These are phyloP conservation scores for Viridothelium virens DNA, from an alignment of 495 filamentous ascomycete species.

Conservation along the genomic window DNA sequence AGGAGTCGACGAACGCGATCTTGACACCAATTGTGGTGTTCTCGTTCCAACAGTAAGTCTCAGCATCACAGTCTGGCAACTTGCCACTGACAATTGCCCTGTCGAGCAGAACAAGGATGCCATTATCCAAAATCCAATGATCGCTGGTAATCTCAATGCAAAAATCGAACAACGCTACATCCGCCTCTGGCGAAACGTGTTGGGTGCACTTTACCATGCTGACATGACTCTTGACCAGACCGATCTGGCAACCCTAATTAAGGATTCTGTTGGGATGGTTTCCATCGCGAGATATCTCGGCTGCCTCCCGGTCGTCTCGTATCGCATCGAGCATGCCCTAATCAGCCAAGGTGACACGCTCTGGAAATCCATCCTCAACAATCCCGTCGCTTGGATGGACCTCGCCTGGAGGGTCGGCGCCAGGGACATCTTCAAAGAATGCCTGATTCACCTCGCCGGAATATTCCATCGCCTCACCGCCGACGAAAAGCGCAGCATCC, in stretches of 20 bases:
- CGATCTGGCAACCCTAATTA: slow-evolving; percentile 26
- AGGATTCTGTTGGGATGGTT: slow-evolving; percentile 32
- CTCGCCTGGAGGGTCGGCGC: slow-evolving; percentile 39
- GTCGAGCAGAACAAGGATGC: slow-evolving; percentile 15
- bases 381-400: slow-evolving; percentile 39
- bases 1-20: not conserved
- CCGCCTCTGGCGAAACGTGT: slow-evolving; percentile 28
- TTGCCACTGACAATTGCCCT: not conserved
- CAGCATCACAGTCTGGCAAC: not conserved
- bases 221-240: slow-evolving; percentile 29
- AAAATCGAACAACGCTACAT: slow-evolving; percentile 10
- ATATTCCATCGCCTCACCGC: slow-evolving; percentile 31
- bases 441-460: slow-evolving; percentile 43
- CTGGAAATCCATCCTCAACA: slow-evolving; percentile 34
- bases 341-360: slow-evolving; percentile 37
- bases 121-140: not conserved
- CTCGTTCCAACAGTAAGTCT: not conserved
- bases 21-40: not conserved
- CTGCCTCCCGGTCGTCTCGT: slow-evolving; percentile 33
- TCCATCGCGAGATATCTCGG: slow-evolving; percentile 39
- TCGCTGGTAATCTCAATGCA: slow-evolving; percentile 3
- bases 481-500: slow-evolving; percentile 18
- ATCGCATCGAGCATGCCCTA: slow-evolving; percentile 38
- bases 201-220: slow-evolving; percentile 39
- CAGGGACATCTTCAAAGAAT: slow-evolving; percentile 41